Base-by-base conservation (phyloP, 1,139 yeast species). In the Taphrina deformans region DNA sequence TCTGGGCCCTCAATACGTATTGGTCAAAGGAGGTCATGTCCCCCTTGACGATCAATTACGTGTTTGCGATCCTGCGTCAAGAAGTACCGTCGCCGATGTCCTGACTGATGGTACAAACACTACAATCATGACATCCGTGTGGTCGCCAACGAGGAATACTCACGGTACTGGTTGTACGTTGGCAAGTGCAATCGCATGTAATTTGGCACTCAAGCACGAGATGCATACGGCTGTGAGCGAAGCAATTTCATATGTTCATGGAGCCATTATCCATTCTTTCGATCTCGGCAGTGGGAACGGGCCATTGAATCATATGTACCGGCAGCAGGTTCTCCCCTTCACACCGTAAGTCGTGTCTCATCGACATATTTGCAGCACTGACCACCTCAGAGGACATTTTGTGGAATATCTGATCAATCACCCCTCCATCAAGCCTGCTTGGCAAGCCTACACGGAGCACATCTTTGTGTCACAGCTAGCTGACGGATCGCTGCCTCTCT, bases 121-220 rank as follows among this genome's bases (percentile, higher is more conserved):
- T 50, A 77, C 80, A 1, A 73, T 83, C 0, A 84, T 82, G 72
- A 79, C 80, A 68, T 84, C 91, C 7, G 74, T 74, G 1, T 83
- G 74, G 69, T 75, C 85, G 21, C 74, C 77, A 2, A 79, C 89
- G 1, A 73, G 76, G 2, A 83, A 85, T 71, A 85, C 91, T 0
- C 97, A 91, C 74, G 97, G 97, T 9, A 89, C 97, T 1, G 97
- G 97, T 0, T 91, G 97, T 74, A 88, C 97, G 0, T 78, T 91
- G 61, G 85, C 96, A 0, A 86, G 96, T 0, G 82, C 96, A 0
- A 86, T 91, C 70, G 87, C 96, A 0, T 85, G 95, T 0, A 85
- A 88, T 70, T 70, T 89, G 55, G 92, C 96, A 1, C 79, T 78
- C 51, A 85, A 85, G 0, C 69, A 72, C 40, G 45, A 78, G 0